Evolutionary conservation across 208 protist genomes (phyloP).

Genomic region (Crithidia acanthocephali): DNA sequence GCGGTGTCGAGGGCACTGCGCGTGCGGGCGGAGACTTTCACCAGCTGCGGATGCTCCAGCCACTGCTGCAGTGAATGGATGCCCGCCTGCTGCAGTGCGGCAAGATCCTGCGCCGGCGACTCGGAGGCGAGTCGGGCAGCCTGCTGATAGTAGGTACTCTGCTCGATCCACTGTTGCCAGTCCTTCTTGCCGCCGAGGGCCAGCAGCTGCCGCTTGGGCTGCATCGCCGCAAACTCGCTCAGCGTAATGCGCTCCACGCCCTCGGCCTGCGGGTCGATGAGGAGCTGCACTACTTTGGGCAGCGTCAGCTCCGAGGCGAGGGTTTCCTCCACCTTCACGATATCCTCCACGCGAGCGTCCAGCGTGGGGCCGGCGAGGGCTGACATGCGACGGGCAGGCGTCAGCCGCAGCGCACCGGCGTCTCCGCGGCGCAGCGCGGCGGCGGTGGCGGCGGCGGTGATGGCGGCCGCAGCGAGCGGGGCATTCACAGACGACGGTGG

Average conservation of each 20-base stretch:
- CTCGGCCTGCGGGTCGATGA: conserved; percentile 76
- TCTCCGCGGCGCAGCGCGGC: conserved; percentile 13
- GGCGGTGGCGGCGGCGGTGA: neutral
- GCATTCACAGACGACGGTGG: no score
- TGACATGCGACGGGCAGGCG: conserved; percentile 35
- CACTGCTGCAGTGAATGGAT: conserved; percentile 83
- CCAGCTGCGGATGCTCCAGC: conserved; percentile 73
- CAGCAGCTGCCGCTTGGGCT: conserved; percentile 72
- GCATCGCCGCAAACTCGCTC: conserved; percentile 77
- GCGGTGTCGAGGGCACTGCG: conserved; percentile 79
- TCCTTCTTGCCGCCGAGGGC: conserved; percentile 60
- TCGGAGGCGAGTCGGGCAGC: conserved; percentile 61
- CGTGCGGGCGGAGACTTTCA: conserved; percentile 75
- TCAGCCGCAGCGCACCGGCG: conserved; percentile 28
- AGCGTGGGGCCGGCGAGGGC: conserved; percentile 43
- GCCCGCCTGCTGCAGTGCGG: conserved; percentile 70
- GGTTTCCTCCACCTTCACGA: conserved; percentile 61
- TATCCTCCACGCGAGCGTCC: conserved; percentile 74
- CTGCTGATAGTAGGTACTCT: conserved; percentile 78
- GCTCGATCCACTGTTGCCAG: conserved; percentile 80
- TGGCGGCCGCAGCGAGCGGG: conserved; percentile 5
- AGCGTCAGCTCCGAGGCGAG: conserved; percentile 57
- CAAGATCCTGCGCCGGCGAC: conserved; percentile 64
- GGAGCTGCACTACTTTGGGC: conserved; percentile 69
- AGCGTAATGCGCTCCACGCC: conserved; percentile 76